Conservation (phyloP, 352 stramenopile genomes). For the Stramenopiles sp. region DNA sequence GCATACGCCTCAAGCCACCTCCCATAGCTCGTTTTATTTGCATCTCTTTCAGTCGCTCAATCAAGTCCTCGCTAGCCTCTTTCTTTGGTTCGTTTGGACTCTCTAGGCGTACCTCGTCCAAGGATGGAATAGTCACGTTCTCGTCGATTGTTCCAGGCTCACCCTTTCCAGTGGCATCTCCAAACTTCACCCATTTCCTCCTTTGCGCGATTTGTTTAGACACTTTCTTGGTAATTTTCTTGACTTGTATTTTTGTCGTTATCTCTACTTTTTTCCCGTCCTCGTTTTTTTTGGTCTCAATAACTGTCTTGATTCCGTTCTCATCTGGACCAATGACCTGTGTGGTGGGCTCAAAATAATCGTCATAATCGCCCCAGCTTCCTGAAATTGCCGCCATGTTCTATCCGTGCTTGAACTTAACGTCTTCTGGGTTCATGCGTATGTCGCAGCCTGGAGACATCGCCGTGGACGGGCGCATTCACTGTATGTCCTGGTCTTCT, state of each 20-base stretch:
- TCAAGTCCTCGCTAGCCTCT: not conserved
- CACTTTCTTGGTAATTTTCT: slow-evolving; percentile 14
- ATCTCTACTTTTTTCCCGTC: slow-evolving; percentile 63
- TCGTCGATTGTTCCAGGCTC: slow-evolving; percentile 8
- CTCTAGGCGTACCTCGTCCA: not conserved
- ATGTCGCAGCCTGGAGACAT: too few species aligned
- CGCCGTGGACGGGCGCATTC: too few species aligned
- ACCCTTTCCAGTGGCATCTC: slow-evolving; percentile 28
- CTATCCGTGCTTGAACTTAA: too few species aligned
- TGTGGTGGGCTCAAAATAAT: slow-evolving; percentile 39
- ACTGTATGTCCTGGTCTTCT: too few species aligned
- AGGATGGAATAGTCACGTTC: not conserved
- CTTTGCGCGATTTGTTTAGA: slow-evolving; percentile 7
- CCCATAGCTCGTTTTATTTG: slow-evolving; percentile 10
- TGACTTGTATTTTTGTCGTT: slow-evolving; percentile 64
- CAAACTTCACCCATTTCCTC: slow-evolving; percentile 54
- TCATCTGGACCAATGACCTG: slow-evolving; percentile 52
- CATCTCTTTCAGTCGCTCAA: slow-evolving; percentile 1
- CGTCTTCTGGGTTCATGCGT: too few species aligned
- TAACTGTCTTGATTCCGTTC: slow-evolving; percentile 51
- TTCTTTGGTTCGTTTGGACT: slow-evolving; percentile 9
- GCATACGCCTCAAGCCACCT: slow-evolving; percentile 3
- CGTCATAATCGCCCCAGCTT: not conserved
- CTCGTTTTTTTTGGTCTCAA: slow-evolving; percentile 68
- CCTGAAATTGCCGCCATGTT: slow-evolving; percentile 1